Conservation (phyloP, 2,329 filamentous ascomycete species). For the Aureobasidium leucospermi region DNA sequence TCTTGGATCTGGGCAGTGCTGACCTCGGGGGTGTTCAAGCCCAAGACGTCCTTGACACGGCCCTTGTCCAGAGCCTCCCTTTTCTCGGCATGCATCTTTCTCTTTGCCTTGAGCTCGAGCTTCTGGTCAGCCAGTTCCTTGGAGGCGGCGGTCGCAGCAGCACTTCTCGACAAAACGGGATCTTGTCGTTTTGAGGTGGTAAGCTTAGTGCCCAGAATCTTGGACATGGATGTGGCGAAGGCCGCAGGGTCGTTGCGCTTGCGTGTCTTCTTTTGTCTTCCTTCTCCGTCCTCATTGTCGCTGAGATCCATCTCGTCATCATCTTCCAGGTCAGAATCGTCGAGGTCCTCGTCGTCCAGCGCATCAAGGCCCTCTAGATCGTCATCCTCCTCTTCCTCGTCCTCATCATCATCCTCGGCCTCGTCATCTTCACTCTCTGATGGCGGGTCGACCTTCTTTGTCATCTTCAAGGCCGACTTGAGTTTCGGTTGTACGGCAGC, state of each 20-base stretch:
- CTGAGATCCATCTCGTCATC: slow-evolving; percentile 34
- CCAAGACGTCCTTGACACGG: slow-evolving; percentile 77
- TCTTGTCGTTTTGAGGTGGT: slow-evolving; percentile 74
- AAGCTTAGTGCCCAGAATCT: slow-evolving; percentile 86
- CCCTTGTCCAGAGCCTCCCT: slow-evolving; percentile 75
- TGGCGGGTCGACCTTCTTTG: slow-evolving; percentile 3
- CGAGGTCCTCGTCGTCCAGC: slow-evolving; percentile 29
- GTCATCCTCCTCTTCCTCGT: slow-evolving; percentile 24
- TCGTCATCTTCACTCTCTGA: slow-evolving; percentile 20
- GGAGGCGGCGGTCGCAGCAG: slow-evolving; percentile 63
- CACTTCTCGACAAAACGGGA: slow-evolving; percentile 82
- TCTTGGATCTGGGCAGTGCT: slow-evolving; percentile 51
- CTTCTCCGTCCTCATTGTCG: slow-evolving; percentile 25
- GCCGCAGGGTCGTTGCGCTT: slow-evolving; percentile 90
- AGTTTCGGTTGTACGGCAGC: slow-evolving; percentile 3
- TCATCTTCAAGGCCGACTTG: slow-evolving; percentile 12
- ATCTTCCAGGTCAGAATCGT: slow-evolving; percentile 20
- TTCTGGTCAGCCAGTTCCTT: slow-evolving; percentile 66
- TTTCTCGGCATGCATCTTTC: slow-evolving; percentile 74
- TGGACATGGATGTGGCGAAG: slow-evolving; percentile 87
- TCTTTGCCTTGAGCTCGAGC: slow-evolving; percentile 73
- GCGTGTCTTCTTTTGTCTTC: slow-evolving; percentile 43
- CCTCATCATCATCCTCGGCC: slow-evolving; percentile 23
- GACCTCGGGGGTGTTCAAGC: slow-evolving; percentile 45
- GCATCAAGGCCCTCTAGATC: slow-evolving; percentile 33